Percentiles rank a stretch among this genome's conserved stretches.
phyloP scores from a whole-genome alignment of 2,329 filamentous ascomycete genomes.

The Xylariaceae sp. region DNA sequence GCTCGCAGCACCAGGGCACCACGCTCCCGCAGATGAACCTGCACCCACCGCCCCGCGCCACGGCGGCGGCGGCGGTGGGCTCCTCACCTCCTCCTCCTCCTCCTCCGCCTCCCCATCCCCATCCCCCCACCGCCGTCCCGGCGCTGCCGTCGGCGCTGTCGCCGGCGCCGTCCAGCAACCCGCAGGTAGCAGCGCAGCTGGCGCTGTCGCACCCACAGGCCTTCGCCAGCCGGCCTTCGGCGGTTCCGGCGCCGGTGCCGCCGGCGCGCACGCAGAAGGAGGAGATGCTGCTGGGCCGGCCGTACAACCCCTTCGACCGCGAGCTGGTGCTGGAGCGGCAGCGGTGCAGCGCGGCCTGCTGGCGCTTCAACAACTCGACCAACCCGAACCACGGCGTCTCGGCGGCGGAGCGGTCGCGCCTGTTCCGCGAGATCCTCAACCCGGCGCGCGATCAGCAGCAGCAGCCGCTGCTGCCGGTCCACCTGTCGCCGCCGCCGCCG shows the following conservation, averaged over 20 bases:
- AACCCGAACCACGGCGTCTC: slow-evolving; percentile 68
- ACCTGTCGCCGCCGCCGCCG: slow-evolving; percentile 52
- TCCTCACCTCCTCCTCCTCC: background rate
- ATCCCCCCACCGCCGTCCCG: too few relatives aligned
- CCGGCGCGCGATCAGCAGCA: too few relatives aligned
- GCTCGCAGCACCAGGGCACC: slow-evolving; percentile 38
- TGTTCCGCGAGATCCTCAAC: slow-evolving; percentile 66
- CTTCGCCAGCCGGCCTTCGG: too few relatives aligned
- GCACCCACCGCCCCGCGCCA: slow-evolving; percentile 41
- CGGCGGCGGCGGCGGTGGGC: too few relatives aligned
- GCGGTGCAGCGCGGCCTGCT: slow-evolving; percentile 71
- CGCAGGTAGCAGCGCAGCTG: slow-evolving; percentile 51
- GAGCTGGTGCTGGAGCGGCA: slow-evolving; percentile 79
- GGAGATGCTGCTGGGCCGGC: slow-evolving; percentile 75
- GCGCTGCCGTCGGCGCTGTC: too few relatives aligned
- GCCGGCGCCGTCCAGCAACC: slow-evolving; percentile 29
- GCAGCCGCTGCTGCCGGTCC: too few relatives aligned
- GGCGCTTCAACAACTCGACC: slow-evolving; percentile 77
- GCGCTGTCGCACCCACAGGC: slow-evolving; percentile 50
- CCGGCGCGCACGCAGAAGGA: slow-evolving; percentile 65
- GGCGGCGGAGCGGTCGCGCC: slow-evolving; percentile 55
- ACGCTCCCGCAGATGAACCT: slow-evolving; percentile 53
- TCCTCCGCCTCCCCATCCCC: too few relatives aligned
- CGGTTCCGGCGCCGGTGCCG: too few relatives aligned
- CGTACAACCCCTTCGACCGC: slow-evolving; percentile 72